A percentile compares a stretch with the other conserved stretches of the same genome.
phyloP scores from a whole-genome alignment of 2,329 filamentous ascomycete genomes.

The Verticillium isaacii region DNA sequence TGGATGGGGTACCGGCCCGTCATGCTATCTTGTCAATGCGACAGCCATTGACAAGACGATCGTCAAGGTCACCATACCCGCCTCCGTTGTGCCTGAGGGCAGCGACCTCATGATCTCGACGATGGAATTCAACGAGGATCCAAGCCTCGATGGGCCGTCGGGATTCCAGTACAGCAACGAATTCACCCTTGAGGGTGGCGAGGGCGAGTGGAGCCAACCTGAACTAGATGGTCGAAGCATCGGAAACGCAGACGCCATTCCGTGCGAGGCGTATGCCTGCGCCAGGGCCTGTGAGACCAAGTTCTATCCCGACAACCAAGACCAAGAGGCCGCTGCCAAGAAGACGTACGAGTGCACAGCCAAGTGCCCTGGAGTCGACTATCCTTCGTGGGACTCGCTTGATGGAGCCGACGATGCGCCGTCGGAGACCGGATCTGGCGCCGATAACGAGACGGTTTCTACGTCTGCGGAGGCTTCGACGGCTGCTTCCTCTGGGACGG shows the following conservation, averaged over 20 bases:
- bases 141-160: slow-evolving; percentile 5
- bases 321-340: not conserved
- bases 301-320: slow-evolving; percentile 5
- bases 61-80: slow-evolving; percentile 23
- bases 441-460: not conserved
- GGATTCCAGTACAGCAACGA: slow-evolving; percentile 10
- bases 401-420: not conserved
- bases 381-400: slow-evolving; percentile 2
- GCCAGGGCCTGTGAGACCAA: slow-evolving; percentile 7
- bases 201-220: slow-evolving; percentile 8
- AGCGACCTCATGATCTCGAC: slow-evolving; percentile 22
- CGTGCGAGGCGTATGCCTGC: slow-evolving; percentile 10
- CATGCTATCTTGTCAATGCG: slow-evolving; percentile 26
- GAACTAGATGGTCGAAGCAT: slow-evolving; percentile 6
- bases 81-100: slow-evolving; percentile 21
- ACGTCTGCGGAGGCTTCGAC: not conserved
- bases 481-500: not conserved
- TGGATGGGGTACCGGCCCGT: slow-evolving; percentile 22
- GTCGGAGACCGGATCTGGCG: not conserved
- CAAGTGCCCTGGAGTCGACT: slow-evolving; percentile 1
- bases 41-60: slow-evolving; percentile 18
- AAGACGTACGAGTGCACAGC: slow-evolving; percentile 6
- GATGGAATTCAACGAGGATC: slow-evolving; percentile 8
- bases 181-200: slow-evolving; percentile 9
- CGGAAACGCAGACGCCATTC: slow-evolving; percentile 2